Conservation (phyloP, 768 basidiomycete species). For the Phlegmacium glaucopus region DNA sequence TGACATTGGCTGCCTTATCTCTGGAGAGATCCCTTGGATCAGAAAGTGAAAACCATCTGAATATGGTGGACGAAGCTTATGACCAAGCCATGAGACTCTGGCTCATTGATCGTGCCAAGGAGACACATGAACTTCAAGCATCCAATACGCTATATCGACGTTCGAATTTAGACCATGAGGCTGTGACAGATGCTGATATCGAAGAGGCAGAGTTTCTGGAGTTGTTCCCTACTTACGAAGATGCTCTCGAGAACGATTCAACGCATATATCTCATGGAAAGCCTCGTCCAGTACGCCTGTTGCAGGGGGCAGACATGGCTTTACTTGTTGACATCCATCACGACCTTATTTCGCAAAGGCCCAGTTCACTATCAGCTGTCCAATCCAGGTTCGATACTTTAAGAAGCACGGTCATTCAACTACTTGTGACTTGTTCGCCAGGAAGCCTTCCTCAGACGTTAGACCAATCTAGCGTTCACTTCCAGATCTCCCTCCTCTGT, state of each 20-base stretch:
- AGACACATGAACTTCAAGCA: conserved; percentile 58
- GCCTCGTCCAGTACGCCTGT: conserved; percentile 17
- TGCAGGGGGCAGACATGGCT: conserved; percentile 31
- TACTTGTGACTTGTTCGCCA: conserved; percentile 27
- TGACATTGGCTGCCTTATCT: conserved; percentile 45
- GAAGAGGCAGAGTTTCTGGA: conserved; percentile 83
- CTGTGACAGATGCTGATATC: conserved; percentile 63
- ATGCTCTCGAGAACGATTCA: conserved; percentile 35
- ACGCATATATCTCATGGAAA: conserved; percentile 8
- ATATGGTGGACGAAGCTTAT: conserved; percentile 48
- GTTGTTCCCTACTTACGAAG: conserved; percentile 84
- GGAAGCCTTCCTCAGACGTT: conserved; percentile 37
- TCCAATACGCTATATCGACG: conserved; percentile 76
- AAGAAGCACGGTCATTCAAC: conserved; percentile 29
- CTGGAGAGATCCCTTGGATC: conserved; percentile 44
- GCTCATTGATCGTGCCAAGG: conserved; percentile 74
- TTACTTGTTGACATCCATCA: conserved; percentile 49
- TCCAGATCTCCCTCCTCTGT: conserved; percentile 50
- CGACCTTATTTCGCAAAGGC: conserved; percentile 19
- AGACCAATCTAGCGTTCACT: conserved; percentile 48
- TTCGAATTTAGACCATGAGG: conserved; percentile 48
- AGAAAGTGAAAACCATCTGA: conserved; percentile 25
- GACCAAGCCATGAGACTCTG: conserved; percentile 78
- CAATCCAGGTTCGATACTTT: conserved; percentile 26
- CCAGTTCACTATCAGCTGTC: background rate